A percentile compares a stretch with the other conserved stretches of the same genome.
Conservation (phyloP, 176 grass and related monocot genomes). For the Oryza meridionalis region DNA sequence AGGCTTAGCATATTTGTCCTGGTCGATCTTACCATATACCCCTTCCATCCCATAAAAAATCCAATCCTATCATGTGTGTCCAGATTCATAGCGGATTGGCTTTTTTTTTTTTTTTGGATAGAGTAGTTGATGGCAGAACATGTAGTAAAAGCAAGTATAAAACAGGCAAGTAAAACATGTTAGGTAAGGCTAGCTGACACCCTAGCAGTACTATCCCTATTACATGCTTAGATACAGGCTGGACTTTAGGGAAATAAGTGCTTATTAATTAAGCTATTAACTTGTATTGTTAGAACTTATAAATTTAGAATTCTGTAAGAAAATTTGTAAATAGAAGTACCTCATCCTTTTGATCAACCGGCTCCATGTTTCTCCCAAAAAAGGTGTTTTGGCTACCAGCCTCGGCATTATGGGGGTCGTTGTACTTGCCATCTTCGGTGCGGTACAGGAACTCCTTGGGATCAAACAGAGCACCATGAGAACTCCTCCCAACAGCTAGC, state of each 20-base stretch:
- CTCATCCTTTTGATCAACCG: slow-evolving; percentile 44
- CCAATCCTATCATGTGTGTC: too few species aligned
- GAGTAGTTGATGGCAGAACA: too few species aligned
- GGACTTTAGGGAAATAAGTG: slow-evolving; percentile 9
- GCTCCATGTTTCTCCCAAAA: slow-evolving; percentile 69
- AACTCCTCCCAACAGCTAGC: slow-evolving; percentile 41
- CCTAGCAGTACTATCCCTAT: too few species aligned
- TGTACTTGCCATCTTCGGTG: slow-evolving; percentile 53
- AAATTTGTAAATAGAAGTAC: slow-evolving; percentile 35
- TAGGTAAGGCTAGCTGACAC: too few species aligned
- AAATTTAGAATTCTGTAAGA: background rate
- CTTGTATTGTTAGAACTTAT: slow-evolving; percentile 13
- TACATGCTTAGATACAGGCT: too few species aligned
- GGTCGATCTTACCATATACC: too few species aligned
- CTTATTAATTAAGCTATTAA: slow-evolving; percentile 33
- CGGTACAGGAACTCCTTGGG: slow-evolving; percentile 46
- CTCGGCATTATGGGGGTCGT: slow-evolving; percentile 53
- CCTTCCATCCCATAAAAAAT: too few species aligned
- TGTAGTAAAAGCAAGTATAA: too few species aligned
- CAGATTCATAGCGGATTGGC: too few species aligned
- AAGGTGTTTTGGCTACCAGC: slow-evolving; percentile 54
- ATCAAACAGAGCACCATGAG: slow-evolving; percentile 32
- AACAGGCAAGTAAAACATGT: too few species aligned
- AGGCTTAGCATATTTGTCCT: too few species aligned
- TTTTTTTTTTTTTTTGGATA: too few species aligned